phyloP scores from a whole-genome alignment of 2,329 filamentous ascomycete species.

The Microsporum audouinii region DNA sequence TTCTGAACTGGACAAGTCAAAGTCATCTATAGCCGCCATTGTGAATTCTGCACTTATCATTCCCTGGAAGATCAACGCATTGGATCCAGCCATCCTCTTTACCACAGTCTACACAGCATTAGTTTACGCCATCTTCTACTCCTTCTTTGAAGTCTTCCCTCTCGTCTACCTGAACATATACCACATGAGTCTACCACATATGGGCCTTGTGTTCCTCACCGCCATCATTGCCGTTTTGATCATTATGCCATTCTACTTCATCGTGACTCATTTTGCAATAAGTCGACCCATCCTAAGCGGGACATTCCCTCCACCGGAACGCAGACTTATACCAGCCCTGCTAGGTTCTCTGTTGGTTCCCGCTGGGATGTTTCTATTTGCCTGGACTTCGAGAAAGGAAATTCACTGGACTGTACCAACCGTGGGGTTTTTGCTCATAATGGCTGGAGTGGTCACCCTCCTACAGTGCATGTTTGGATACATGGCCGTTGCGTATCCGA shows the following conservation, averaged over 20 bases:
- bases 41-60: background rate
- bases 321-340: conserved; percentile 12
- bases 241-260: conserved; percentile 9
- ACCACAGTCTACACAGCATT: conserved; percentile 12
- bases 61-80: background rate
- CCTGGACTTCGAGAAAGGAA: conserved; percentile 14
- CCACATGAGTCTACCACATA: background rate
- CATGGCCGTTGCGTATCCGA: conserved; percentile 21
- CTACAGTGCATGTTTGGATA: conserved; percentile 19
- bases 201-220: conserved; percentile 9
- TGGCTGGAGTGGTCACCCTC: conserved; percentile 13
- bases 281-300: conserved; percentile 8
- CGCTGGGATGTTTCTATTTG: conserved; percentile 14
- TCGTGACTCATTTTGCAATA: background rate
- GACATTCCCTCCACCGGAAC: conserved; percentile 13
- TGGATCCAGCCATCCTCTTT: conserved; percentile 7
- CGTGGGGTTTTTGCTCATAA: conserved; percentile 40
- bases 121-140: conserved; percentile 15
- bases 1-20: conserved; percentile 20
- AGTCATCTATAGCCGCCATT: conserved; percentile 7
- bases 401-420: conserved; percentile 39
- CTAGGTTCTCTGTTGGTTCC: conserved; percentile 14
- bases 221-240: conserved; percentile 11
- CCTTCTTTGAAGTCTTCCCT: conserved; percentile 18
- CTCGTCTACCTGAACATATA: conserved; percentile 9